Conservation (phyloP, 2,329 filamentous ascomycete genomes). For the Knufia petricola region DNA sequence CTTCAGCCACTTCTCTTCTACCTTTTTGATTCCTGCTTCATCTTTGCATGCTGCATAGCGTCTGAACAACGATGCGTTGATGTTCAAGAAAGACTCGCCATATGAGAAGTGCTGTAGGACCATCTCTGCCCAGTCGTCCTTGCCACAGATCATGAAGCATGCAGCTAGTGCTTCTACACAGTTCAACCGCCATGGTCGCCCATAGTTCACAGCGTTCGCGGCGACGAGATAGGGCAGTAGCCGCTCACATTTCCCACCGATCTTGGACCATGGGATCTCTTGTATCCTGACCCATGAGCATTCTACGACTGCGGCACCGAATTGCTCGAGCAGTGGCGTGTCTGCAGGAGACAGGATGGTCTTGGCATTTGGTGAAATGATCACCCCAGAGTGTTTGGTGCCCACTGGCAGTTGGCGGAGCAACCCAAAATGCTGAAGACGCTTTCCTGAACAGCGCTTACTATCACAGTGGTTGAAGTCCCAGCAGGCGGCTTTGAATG, state of each 20-base stretch:
- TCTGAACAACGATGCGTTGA: conserved; percentile 73
- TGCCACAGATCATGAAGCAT: conserved; percentile 86
- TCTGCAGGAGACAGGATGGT: conserved; percentile 75
- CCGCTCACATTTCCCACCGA: conserved; percentile 87
- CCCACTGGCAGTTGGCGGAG: conserved; percentile 90
- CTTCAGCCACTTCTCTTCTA: conserved; percentile 78
- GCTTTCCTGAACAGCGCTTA: conserved; percentile 91
- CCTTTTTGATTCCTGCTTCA: conserved; percentile 71
- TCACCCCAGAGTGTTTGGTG: conserved; percentile 82
- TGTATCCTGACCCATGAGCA: conserved; percentile 90
- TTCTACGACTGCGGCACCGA: conserved; percentile 91
- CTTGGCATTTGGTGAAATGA: conserved; percentile 93
- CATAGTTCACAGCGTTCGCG: conserved; percentile 95
- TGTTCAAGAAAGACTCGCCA: conserved; percentile 77
- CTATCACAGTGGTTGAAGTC: conserved; percentile 96
- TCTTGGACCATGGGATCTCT: conserved; percentile 82
- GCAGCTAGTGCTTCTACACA: conserved; percentile 92
- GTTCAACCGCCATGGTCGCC: conserved; percentile 87
- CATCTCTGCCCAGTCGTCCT: conserved; percentile 79
- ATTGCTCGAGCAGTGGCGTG: conserved; percentile 67
- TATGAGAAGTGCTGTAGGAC: conserved; percentile 80
- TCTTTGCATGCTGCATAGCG: conserved; percentile 75
- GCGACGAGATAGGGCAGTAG: conserved; percentile 90
- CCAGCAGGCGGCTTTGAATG: conserved; percentile 94
- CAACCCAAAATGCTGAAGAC: conserved; percentile 79